phyloP scores from a whole-genome alignment of 495 filamentous ascomycete genomes.

The Talaromyces proteolyticus region DNA sequence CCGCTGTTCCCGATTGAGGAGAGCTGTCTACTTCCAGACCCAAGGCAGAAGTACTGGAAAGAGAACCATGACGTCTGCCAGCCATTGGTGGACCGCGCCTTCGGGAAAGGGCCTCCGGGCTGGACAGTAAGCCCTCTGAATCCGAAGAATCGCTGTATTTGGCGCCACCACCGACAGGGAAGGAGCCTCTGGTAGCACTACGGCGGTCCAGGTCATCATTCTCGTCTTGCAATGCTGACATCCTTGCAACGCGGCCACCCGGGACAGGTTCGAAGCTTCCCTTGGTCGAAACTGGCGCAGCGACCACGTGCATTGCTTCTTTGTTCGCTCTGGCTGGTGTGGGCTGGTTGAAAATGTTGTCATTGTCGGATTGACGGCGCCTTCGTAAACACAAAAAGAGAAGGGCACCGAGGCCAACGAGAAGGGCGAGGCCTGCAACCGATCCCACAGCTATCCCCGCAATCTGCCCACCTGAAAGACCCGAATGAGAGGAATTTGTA shows the following conservation, averaged over 20 bases:
- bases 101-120: slow-evolving; percentile 64
- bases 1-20: slow-evolving; percentile 63
- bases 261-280: slow-evolving; percentile 69
- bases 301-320: slow-evolving; percentile 45
- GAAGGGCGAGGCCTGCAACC: slow-evolving; percentile 61
- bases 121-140: slow-evolving; percentile 75
- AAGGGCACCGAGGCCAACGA: slow-evolving; percentile 57
- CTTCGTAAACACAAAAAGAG: slow-evolving; percentile 54
- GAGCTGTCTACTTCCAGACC: slow-evolving; percentile 67
- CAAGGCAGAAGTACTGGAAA: slow-evolving; percentile 81
- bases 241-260: slow-evolving; percentile 85
- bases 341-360: slow-evolving; percentile 78
- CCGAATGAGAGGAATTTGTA: slow-evolving; percentile 36
- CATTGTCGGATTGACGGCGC: slow-evolving; percentile 51
- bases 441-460: slow-evolving; percentile 87
- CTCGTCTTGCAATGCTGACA: slow-evolving; percentile 84
- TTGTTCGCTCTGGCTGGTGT: slow-evolving; percentile 62
- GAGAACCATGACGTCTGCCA: slow-evolving; percentile 77
- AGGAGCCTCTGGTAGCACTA: slow-evolving; percentile 17
- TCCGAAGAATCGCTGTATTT: slow-evolving; percentile 70
- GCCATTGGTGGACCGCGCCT: slow-evolving; percentile 53
- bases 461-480: slow-evolving; percentile 76
- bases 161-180: slow-evolving; percentile 31
- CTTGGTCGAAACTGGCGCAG: slow-evolving; percentile 28
- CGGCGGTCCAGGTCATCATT: slow-evolving; percentile 51